Percentiles rank a stretch among this genome's conserved stretches.
phyloP scores from a whole-genome alignment of 129 eudicot species.

The Centella asiatica region DNA sequence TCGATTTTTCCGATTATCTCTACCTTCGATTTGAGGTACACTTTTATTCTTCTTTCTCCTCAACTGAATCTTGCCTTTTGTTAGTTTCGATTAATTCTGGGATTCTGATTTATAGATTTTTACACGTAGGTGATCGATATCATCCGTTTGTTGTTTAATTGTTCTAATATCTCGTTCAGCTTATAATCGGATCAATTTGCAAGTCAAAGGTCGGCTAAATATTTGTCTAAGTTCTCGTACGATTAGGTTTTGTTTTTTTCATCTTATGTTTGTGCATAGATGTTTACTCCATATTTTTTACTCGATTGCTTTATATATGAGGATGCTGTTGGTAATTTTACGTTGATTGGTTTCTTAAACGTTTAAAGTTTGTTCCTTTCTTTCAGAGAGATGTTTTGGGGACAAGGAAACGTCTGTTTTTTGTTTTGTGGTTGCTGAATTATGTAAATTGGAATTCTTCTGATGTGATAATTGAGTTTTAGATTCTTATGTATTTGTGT shows the following conservation, averaged over 20 bases:
- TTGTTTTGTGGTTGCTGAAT: background rate
- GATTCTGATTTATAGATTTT: background rate
- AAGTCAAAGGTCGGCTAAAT: no score
- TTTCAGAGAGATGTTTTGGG: background rate
- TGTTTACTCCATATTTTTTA: no score
- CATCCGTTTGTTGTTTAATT: no score
- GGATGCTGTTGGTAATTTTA: background rate
- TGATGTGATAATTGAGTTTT: background rate
- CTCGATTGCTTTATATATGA: background rate
- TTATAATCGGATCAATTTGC: no score
- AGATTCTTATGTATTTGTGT: no score
- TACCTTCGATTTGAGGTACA: background rate
- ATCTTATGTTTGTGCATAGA: no score
- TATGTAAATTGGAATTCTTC: background rate
- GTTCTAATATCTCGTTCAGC: background rate
- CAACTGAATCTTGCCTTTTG: background rate
- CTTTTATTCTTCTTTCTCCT: background rate
- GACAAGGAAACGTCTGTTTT: background rate
- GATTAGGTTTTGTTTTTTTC: no score
- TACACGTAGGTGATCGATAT: background rate
- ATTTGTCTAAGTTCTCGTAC: no score
- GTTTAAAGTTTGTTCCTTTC: no score
- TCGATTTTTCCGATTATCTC: constrained; percentile 1
- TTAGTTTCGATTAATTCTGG: no score
- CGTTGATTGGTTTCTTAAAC: background rate